These are phyloP conservation scores for Marasmius sp. DNA, from an alignment of 1,284 basidiomycete genomes.

Conservation along the genomic window DNA sequence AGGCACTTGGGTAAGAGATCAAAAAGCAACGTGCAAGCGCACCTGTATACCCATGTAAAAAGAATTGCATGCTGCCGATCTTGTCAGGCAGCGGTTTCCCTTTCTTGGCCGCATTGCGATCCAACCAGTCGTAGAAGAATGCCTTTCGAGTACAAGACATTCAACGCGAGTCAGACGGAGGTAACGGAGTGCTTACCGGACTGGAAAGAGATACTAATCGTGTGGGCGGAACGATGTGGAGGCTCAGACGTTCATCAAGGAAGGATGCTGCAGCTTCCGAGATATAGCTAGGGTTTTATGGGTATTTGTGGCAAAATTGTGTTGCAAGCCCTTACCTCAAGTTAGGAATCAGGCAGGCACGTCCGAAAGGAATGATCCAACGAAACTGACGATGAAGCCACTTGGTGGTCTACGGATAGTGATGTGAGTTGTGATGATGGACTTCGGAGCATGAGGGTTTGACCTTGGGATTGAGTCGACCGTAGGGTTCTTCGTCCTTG, in stretches of 20 bases:
- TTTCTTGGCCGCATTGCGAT: conserved; percentile 75
- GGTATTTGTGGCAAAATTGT: not conserved
- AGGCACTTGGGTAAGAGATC: not conserved
- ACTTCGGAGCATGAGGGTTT: not conserved
- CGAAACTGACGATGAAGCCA: conserved; percentile 86
- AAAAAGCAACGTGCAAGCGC: conserved; percentile 10
- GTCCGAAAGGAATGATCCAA: conserved; percentile 84
- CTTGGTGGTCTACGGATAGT: conserved; percentile 69
- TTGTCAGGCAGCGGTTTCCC: conserved; percentile 81
- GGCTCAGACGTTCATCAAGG: conserved; percentile 71
- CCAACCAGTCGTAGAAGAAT: conserved; percentile 90
- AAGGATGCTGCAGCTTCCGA: conserved; percentile 86
- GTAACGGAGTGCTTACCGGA: conserved; percentile 45
- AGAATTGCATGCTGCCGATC: conserved; percentile 89
- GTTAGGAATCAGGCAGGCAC: conserved; percentile 84
- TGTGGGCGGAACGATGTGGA: conserved; percentile 86
- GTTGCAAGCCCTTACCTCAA: conserved; percentile 56
- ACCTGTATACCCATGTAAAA: conserved; percentile 84
- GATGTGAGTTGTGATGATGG: not conserved
- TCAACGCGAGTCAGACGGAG: not conserved
- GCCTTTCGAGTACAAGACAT: conserved; percentile 43
- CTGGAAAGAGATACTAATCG: conserved; percentile 82
- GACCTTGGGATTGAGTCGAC: conserved; percentile 80
- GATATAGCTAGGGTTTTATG: conserved; percentile 44
- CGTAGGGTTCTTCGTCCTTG: conserved; percentile 88